Evolutionary conservation across 78 protist species (phyloP).

Genomic region (Pigoraptor vietnamica): DNA sequence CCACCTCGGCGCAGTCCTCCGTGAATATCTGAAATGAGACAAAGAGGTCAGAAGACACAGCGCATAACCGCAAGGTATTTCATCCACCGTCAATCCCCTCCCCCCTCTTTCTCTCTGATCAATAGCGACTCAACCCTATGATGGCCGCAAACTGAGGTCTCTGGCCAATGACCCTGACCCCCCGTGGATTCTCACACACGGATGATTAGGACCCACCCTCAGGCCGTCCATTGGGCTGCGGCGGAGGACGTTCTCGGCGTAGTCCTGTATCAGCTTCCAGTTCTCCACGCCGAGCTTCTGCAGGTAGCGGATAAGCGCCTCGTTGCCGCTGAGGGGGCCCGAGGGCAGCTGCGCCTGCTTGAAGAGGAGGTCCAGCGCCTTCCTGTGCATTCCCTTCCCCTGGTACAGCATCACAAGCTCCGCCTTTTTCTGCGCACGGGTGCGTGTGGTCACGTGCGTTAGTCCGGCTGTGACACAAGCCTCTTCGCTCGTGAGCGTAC

Average conservation of each 20-base stretch:
- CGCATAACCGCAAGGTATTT: too few relatives aligned
- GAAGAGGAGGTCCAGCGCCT: constrained; percentile 1
- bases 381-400: neutral
- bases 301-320: neutral
- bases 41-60: too few relatives aligned
- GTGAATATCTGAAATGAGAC: too few relatives aligned
- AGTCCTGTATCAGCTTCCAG: neutral
- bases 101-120: too few relatives aligned
- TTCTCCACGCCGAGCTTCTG: neutral
- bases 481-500: too few relatives aligned
- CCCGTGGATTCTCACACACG: too few relatives aligned
- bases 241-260: neutral
- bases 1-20: neutral
- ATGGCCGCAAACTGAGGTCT: neutral
- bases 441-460: too few relatives aligned
- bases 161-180: too few relatives aligned
- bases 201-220: too few relatives aligned
- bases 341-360: neutral
- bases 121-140: neutral
- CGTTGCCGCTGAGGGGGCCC: neutral
- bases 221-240: neutral
- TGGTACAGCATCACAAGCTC: constrained; percentile 3
- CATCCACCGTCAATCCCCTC: too few relatives aligned
- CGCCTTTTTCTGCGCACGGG: neutral
- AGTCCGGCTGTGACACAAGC: neutral